These are phyloP conservation scores for Suillus bovinus DNA, from an alignment of 768 basidiomycete genomes.

Conservation along the genomic window DNA sequence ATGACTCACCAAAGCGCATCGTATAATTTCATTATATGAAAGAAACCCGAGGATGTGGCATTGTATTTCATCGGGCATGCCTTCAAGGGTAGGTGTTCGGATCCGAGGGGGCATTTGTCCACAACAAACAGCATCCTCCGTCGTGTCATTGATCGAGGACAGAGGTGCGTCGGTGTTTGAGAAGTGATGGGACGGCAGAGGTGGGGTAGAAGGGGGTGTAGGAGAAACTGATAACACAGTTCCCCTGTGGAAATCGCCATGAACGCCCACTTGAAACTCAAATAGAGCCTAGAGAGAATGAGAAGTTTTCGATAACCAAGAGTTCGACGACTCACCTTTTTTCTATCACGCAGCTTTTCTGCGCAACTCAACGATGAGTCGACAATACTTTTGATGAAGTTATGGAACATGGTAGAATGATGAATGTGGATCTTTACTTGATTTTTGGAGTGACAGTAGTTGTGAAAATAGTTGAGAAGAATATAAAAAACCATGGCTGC, in stretches of 20 bases:
- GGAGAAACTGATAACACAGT: background rate
- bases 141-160: background rate
- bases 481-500: background rate
- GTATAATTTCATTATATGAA: background rate
- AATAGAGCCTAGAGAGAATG: background rate
- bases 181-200: background rate
- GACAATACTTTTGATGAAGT: background rate
- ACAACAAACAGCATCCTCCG: background rate
- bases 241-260: background rate
- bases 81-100: background rate
- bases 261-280: background rate
- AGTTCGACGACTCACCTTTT: background rate
- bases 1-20: background rate
- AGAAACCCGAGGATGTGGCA: background rate
- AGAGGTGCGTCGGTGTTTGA: background rate
- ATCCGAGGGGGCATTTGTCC: background rate
- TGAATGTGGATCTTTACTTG: background rate
- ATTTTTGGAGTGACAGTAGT: background rate
- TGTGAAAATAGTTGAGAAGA: background rate
- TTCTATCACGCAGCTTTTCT: background rate
- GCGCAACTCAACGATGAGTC: background rate
- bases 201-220: background rate
- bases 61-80: background rate
- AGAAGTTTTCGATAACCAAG: background rate
- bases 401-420: background rate